Evolutionary conservation across 1,139 yeast genomes (phyloP).

Genomic region (Pneumocystis canis): DNA sequence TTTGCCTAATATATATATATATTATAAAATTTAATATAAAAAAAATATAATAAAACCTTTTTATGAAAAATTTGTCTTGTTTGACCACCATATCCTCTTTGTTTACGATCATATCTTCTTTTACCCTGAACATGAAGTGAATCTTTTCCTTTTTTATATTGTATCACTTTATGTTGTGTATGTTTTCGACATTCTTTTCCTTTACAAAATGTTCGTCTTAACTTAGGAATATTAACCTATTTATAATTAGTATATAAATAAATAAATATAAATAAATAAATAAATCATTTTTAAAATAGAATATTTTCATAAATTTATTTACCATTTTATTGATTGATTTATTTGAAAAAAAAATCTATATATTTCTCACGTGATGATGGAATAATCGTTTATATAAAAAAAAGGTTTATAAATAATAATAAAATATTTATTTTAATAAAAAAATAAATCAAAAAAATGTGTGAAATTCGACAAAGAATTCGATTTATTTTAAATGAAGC

Average conservation of each 20-base stretch:
- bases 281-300: too few relatives aligned
- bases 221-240: conserved; percentile 98
- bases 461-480: not conserved
- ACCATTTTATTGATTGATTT: too few relatives aligned
- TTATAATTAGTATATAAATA: not conserved
- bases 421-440: too few relatives aligned
- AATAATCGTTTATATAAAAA: too few relatives aligned
- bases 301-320: too few relatives aligned
- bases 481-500: not conserved
- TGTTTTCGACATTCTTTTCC: conserved; percentile 98
- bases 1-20: conserved; percentile 39
- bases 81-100: conserved; percentile 99
- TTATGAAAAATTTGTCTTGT: conserved; percentile 99
- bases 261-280: too few relatives aligned
- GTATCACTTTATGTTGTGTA: conserved; percentile 99
- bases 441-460: too few relatives aligned
- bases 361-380: too few relatives aligned
- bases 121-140: conserved; percentile 65
- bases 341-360: too few relatives aligned
- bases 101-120: conserved; percentile 99
- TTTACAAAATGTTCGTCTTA: conserved; percentile 99
- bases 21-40: not conserved
- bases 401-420: too few relatives aligned
- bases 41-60: conserved; percentile 32
- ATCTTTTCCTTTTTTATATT: conserved; percentile 50